Evolutionary conservation across 768 basidiomycete genomes (phyloP).

Genomic region (Amyloporia xantha): DNA sequence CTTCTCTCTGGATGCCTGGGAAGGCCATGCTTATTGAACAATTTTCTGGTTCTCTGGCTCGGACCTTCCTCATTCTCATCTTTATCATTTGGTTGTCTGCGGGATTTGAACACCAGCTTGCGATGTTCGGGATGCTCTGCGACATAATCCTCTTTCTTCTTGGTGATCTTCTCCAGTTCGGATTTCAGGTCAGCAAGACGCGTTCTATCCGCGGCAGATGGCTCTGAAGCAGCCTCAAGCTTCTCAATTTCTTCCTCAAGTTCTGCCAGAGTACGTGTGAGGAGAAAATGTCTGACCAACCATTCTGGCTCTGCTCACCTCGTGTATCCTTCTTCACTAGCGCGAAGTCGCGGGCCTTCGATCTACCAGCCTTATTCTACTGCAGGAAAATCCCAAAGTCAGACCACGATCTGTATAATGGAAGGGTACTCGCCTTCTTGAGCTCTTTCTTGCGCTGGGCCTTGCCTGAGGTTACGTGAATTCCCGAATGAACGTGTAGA

Average conservation of each 20-base stretch:
- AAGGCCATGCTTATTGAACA: constrained; percentile 79
- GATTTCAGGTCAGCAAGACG: constrained; percentile 64
- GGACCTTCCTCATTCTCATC: constrained; percentile 36
- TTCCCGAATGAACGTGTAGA: no score
- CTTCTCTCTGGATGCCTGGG: constrained; percentile 88
- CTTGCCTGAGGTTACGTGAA: constrained; percentile 65
- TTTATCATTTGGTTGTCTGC: constrained; percentile 35
- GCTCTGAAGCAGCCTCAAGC: constrained; percentile 44
- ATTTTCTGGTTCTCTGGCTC: constrained; percentile 47
- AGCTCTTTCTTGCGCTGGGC: constrained; percentile 90
- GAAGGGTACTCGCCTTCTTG: constrained; percentile 65
- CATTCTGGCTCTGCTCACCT: constrained; percentile 38
- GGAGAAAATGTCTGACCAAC: background rate
- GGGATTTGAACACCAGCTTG: constrained; percentile 67
- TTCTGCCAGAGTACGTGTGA: constrained; percentile 36
- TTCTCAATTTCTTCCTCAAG: constrained; percentile 75
- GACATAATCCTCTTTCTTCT: constrained; percentile 89
- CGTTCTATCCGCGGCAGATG: constrained; percentile 48
- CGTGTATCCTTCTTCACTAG: constrained; percentile 91
- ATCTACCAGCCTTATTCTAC: constrained; percentile 87
- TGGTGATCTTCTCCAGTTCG: constrained; percentile 74
- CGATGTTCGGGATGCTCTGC: constrained; percentile 91
- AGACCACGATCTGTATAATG: constrained; percentile 6
- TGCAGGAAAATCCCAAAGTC: constrained; percentile 27
- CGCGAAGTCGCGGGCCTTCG: constrained; percentile 81